Evolutionary conservation across 768 basidiomycete species (phyloP).

Genomic region (Cubamyces sp.): DNA sequence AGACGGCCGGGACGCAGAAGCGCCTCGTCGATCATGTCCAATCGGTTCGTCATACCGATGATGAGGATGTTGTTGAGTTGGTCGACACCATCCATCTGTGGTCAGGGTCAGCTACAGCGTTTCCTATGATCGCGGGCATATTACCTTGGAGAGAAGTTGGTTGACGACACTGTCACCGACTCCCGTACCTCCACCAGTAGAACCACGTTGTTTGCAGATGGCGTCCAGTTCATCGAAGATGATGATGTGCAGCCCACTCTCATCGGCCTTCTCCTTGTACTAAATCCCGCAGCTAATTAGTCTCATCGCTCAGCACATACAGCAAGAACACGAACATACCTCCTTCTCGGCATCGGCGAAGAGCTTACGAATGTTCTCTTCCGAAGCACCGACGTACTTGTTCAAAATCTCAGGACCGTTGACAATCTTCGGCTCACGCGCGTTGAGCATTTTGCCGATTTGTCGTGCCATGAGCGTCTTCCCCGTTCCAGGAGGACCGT

Average conservation of each 20-base stretch:
- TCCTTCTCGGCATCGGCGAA: constrained; percentile 99
- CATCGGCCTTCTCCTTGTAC: constrained; percentile 98
- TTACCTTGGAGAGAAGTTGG: constrained; percentile 93
- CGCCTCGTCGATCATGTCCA: constrained; percentile 99
- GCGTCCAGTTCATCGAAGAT: constrained; percentile 99
- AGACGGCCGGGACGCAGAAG: constrained; percentile 96
- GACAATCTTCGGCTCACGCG: constrained; percentile 95
- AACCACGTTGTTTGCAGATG: constrained; percentile 98
- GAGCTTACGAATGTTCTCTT: constrained; percentile 97
- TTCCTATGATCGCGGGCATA: too few species aligned
- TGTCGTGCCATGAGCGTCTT: constrained; percentile 98
- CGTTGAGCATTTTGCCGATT: constrained; percentile 99
- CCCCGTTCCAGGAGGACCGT: constrained; percentile 97
- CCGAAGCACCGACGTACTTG: constrained; percentile 96
- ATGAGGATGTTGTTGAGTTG: constrained; percentile 98
- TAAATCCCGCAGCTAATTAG: constrained; percentile 35
- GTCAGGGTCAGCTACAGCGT: neutral
- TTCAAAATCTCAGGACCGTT: constrained; percentile 98
- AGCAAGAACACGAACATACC: constrained; percentile 45
- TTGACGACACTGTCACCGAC: constrained; percentile 99
- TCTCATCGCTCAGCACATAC: neutral
- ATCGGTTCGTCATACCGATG: constrained; percentile 98
- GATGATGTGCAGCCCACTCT: constrained; percentile 97
- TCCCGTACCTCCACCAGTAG: constrained; percentile 87
- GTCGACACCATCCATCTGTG: constrained; percentile 98